phyloP scores from a whole-genome alignment of 148 eudicot species.

The Rhododendron ferrugineum region DNA sequence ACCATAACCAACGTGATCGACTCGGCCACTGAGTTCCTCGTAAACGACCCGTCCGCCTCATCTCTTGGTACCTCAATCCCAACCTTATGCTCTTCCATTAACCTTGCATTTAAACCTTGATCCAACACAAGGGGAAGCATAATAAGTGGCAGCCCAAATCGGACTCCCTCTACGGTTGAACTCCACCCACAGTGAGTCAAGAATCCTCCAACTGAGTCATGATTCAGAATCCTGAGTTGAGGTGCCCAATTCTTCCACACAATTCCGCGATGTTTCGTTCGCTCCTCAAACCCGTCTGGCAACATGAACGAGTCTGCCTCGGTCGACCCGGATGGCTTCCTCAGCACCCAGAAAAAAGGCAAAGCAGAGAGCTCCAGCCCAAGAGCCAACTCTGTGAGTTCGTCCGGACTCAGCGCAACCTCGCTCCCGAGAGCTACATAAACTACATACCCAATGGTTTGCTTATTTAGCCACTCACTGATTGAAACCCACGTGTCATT shows the following conservation, averaged over 20 bases:
- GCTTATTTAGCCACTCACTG: neutral
- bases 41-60: slow-evolving; percentile 11
- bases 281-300: slow-evolving; percentile 15
- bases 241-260: slow-evolving; percentile 25
- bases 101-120: slow-evolving; percentile 18
- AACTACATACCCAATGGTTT: neutral
- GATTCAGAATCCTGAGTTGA: slow-evolving; percentile 13
- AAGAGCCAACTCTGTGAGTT: slow-evolving; percentile 17
- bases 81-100: neutral
- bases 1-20: slow-evolving; percentile 12
- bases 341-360: slow-evolving; percentile 19
- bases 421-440: slow-evolving; percentile 16
- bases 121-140: slow-evolving; percentile 7
- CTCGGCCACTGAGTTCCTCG: slow-evolving; percentile 13
- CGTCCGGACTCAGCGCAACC: neutral
- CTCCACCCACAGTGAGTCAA: slow-evolving; percentile 16
- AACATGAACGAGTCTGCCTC: neutral
- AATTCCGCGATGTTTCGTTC: neutral
- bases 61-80: slow-evolving; percentile 12
- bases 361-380: slow-evolving; percentile 22
- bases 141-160: slow-evolving; percentile 9
- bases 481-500: neutral
- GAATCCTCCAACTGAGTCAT: slow-evolving; percentile 12
- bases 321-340: slow-evolving; percentile 8
- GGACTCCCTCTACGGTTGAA: slow-evolving; percentile 9